These are phyloP conservation scores for Linum usitatissimum DNA, from an alignment of 345 rosid species.

Conservation along the genomic window DNA sequence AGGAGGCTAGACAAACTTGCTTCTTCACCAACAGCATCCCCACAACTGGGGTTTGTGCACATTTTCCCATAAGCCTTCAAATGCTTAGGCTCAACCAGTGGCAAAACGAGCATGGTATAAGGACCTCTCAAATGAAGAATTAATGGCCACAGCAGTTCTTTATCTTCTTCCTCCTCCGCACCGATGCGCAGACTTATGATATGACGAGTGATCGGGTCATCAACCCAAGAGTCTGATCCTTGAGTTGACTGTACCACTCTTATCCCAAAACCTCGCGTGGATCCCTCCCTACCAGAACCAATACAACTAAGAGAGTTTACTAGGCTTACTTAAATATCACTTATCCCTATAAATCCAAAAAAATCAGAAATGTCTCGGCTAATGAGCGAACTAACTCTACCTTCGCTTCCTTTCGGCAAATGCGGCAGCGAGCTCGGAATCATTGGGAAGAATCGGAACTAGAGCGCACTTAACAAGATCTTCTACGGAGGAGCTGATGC, in stretches of 20 bases:
- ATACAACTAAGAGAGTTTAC: not conserved
- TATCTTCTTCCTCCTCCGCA: constrained; percentile 32
- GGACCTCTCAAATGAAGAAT: constrained; percentile 56
- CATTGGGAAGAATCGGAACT: constrained; percentile 45
- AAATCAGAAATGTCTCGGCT: not conserved
- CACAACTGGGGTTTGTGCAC: constrained; percentile 63
- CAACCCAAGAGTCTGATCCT: constrained; percentile 94
- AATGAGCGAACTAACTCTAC: constrained; percentile 17
- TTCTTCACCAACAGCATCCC: constrained; percentile 60
- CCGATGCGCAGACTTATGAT: constrained; percentile 47
- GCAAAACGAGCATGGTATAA: constrained; percentile 55
- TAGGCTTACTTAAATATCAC: not conserved
- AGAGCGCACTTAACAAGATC: constrained; percentile 23
- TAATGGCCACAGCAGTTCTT: constrained; percentile 61
- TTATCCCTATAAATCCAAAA: not conserved
- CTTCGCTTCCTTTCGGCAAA: constrained; percentile 51
- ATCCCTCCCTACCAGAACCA: constrained; percentile 55
- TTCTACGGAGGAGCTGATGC: constrained; percentile 14
- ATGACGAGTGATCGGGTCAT: constrained; percentile 82
- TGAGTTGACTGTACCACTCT: constrained; percentile 51
- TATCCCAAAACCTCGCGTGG: constrained; percentile 61
- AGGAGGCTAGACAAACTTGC: constrained; percentile 62
- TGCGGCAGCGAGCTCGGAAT: constrained; percentile 52
- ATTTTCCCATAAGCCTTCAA: constrained; percentile 40
- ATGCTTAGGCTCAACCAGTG: constrained; percentile 65